Conservation (phyloP, 345 rosid species). For the Arabidopsis suecica region DNA sequence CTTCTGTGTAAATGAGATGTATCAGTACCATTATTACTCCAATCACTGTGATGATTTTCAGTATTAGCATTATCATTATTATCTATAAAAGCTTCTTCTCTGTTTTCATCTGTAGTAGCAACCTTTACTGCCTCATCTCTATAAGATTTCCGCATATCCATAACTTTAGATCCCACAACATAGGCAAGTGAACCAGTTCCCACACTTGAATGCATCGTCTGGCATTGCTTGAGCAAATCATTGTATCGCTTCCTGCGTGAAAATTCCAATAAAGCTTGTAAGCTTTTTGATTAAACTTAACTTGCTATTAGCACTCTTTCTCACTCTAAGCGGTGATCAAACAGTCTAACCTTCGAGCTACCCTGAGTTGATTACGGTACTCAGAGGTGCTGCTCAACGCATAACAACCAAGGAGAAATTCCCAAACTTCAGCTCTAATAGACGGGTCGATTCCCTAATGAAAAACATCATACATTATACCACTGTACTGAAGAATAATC, state of each 20-base stretch:
- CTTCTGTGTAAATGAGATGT: constrained; percentile 51
- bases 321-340: constrained; percentile 8
- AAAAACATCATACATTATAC: constrained; percentile 41
- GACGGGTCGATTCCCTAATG: constrained; percentile 88
- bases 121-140: constrained; percentile 61
- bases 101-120: constrained; percentile 51
- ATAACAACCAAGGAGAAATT: constrained; percentile 93
- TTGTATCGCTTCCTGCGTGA: constrained; percentile 68
- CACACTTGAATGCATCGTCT: constrained; percentile 84
- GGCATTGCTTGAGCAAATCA: constrained; percentile 78
- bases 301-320: background rate
- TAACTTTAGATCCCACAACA: constrained; percentile 88
- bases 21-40: constrained; percentile 64
- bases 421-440: constrained; percentile 93
- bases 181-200: constrained; percentile 95
- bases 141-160: constrained; percentile 89
- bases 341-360: constrained; percentile 65
- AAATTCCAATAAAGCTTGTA: constrained; percentile 8
- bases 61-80: constrained; percentile 44
- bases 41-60: constrained; percentile 52
- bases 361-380: constrained; percentile 70
- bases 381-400: constrained; percentile 77
- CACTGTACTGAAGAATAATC: background rate
- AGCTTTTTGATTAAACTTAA: background rate
- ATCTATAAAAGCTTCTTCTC: constrained; percentile 48